Evolutionary conservation across 345 rosid genomes (phyloP).

Genomic region (Ceriops decandra): DNA sequence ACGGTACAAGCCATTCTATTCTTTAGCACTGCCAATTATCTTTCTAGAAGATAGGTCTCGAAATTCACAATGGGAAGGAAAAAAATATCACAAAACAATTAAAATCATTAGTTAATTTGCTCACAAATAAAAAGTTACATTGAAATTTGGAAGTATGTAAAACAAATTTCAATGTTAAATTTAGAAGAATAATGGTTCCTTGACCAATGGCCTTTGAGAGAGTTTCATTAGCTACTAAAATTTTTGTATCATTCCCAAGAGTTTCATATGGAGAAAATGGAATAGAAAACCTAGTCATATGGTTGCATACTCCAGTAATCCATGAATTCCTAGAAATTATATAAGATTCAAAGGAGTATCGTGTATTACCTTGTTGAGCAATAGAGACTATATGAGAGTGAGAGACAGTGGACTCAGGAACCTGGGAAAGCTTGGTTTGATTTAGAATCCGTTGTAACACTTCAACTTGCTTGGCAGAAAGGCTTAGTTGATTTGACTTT

Average conservation of each 20-base stretch:
- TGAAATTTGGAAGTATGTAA: background rate
- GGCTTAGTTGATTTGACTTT: background rate
- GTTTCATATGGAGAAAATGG: background rate
- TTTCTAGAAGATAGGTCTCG: background rate
- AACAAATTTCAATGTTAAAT: background rate
- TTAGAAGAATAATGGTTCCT: background rate
- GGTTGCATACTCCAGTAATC: slow-evolving; percentile 7
- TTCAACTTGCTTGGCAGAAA: background rate
- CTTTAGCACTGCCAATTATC: slow-evolving; percentile 11
- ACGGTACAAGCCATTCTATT: background rate
- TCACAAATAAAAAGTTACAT: background rate
- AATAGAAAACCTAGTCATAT: background rate
- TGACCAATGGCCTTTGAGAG: background rate
- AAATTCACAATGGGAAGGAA: background rate
- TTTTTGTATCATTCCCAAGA: background rate
- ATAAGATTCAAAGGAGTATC: background rate
- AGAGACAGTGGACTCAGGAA: background rate
- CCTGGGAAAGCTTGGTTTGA: background rate
- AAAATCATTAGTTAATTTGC: background rate
- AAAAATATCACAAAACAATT: background rate
- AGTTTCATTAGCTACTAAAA: background rate
- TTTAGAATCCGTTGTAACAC: background rate
- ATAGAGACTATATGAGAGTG: background rate
- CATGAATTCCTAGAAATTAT: background rate
- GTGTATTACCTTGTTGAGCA: background rate